Evolutionary conservation across 176 grass and related monocot genomes (phyloP).

Genomic region (Hordeum vulgare): MorexV3_pseudomolecules_assembly NC_058523.1:93800179-93800678

Average conservation of each 20-base stretch:
- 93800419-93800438: too few relatives aligned
- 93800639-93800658: constrained; percentile 18
- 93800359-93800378: constrained; percentile 34
- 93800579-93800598: neutral
- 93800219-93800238: constrained; percentile 63
- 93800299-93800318: neutral
- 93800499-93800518: too few relatives aligned
- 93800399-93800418: neutral
- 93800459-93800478: neutral
- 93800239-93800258: constrained; percentile 34
- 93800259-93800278: neutral
- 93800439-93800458: too few relatives aligned
- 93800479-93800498: neutral
- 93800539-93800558: neutral
- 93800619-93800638: constrained; percentile 93
- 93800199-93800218: constrained; percentile 73
- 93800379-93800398: constrained; percentile 63
- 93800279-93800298: constrained; percentile 12
- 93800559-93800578: neutral
- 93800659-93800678: neutral
- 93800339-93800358: neutral
- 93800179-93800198: constrained; percentile 64
- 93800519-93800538: neutral
- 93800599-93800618: constrained; percentile 42
- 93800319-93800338: neutral